A percentile compares a stretch with the other conserved stretches of the same genome.
Conservation (phyloP, 2,329 filamentous ascomycete genomes). For the Sclerotinia nivalis region DNA sequence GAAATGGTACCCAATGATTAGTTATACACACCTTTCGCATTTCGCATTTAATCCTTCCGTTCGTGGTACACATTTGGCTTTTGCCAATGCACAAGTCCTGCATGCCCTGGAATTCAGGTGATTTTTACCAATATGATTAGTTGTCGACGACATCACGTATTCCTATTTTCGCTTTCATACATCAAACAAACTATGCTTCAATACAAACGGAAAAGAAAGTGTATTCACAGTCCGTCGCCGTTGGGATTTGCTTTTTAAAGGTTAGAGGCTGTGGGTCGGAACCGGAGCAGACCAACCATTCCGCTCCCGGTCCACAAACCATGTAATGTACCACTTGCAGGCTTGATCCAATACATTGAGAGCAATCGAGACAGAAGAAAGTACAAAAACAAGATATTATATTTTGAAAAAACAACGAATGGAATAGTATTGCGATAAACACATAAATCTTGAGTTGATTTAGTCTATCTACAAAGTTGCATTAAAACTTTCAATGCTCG, state of each 20-base stretch:
- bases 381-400: not conserved
- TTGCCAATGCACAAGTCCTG: slow-evolving; percentile 21
- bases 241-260: not conserved
- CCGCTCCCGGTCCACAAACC: slow-evolving; percentile 7
- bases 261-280: not conserved
- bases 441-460: slow-evolving; percentile 20
- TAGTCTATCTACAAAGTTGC: slow-evolving; percentile 21
- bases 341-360: not conserved
- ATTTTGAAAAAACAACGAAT: not conserved
- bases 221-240: slow-evolving; percentile 11
- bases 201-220: slow-evolving; percentile 6
- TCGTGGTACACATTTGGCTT: slow-evolving; percentile 17
- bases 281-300: not conserved
- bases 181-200: not conserved
- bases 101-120: slow-evolving; percentile 13
- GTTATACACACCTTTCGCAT: slow-evolving; percentile 22
- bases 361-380: not conserved
- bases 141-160: slow-evolving; percentile 8
- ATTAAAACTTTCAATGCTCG: slow-evolving; percentile 24
- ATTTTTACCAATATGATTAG: not conserved
- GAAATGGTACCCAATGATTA: not conserved
- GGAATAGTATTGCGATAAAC: not conserved
- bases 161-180: not conserved
- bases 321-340: not conserved
- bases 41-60: slow-evolving; percentile 3